These are phyloP conservation scores for Gliomastix tumulicola DNA, from an alignment of 2,329 filamentous ascomycete species.

Conservation along the genomic window DNA sequence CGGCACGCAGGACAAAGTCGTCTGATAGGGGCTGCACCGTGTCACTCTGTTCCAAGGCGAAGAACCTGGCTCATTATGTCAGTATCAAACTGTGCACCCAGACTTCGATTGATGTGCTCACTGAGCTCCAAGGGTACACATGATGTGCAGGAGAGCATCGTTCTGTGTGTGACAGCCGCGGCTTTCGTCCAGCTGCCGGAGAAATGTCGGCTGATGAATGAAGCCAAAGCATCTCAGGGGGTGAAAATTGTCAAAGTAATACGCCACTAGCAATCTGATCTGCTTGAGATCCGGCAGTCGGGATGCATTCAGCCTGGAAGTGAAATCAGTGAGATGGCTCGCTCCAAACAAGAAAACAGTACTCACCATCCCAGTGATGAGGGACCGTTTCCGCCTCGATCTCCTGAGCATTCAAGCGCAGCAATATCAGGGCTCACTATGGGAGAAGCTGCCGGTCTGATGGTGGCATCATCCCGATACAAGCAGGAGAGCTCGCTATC, in stretches of 20 bases:
- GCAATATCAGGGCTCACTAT: too few species aligned
- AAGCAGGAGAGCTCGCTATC: not conserved
- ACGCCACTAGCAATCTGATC: not conserved
- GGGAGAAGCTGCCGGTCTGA: too few species aligned
- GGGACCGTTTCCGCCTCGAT: too few species aligned
- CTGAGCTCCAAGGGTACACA: slow-evolving; percentile 1
- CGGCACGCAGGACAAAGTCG: slow-evolving; percentile 5
- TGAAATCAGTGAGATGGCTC: too few species aligned
- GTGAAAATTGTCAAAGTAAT: slow-evolving; percentile 1
- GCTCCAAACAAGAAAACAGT: too few species aligned
- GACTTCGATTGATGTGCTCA: not conserved
- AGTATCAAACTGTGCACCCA: too few species aligned
- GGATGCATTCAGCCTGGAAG: too few species aligned
- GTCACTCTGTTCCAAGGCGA: slow-evolving; percentile 7
- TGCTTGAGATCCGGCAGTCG: slow-evolving; percentile 5
- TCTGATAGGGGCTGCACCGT: not conserved
- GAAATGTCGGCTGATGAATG: slow-evolving; percentile 1
- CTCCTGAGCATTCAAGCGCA: too few species aligned
- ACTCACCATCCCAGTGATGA: too few species aligned
- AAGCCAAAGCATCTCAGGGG: slow-evolving; percentile 1
- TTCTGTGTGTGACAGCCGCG: not conserved
- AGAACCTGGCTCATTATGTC: slow-evolving; percentile 6
- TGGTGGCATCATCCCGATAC: slow-evolving; percentile 1
- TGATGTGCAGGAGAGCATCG: slow-evolving; percentile 1
- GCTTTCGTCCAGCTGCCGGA: not conserved